These are phyloP conservation scores for Russula foetens DNA, from an alignment of 768 basidiomycete species.

Conservation along the genomic window DNA sequence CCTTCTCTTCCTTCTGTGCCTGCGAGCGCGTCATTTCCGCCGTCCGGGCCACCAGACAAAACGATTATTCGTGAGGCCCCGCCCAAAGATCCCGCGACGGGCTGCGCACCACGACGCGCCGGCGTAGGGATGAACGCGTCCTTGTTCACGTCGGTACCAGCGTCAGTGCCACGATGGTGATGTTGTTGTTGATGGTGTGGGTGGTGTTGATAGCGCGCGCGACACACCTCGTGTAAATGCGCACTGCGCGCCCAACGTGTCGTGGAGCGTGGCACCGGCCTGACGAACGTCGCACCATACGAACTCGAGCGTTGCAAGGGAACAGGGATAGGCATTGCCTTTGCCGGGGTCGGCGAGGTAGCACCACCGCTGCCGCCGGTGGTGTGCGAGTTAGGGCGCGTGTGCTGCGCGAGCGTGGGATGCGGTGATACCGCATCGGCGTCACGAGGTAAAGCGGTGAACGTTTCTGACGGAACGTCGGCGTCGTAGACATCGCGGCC, in stretches of 20 bases:
- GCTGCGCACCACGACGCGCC: not conserved
- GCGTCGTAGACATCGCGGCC: conserved; percentile 17
- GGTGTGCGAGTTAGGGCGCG: not conserved
- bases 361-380: not conserved
- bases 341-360: not conserved
- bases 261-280: conserved; percentile 37
- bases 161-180: not conserved
- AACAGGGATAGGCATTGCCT: too few relatives aligned
- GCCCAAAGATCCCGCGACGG: not conserved
- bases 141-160: not conserved
- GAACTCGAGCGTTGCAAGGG: too few relatives aligned
- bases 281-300: too few relatives aligned
- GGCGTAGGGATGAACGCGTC: not conserved
- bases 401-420: too few relatives aligned
- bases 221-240: too few relatives aligned
- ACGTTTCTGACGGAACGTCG: too few relatives aligned
- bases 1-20: too few relatives aligned
- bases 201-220: too few relatives aligned
- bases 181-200: too few relatives aligned
- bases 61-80: too few relatives aligned
- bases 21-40: too few relatives aligned
- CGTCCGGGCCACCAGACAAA: too few relatives aligned
- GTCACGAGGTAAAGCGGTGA: not conserved
- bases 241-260: conserved; percentile 57
- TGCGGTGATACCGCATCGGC: not conserved